A percentile compares a stretch with the other conserved stretches of the same genome.
Evolutionary conservation across 2,329 filamentous ascomycete genomes (phyloP).

Genomic region (Hypoxylon sp.): DNA sequence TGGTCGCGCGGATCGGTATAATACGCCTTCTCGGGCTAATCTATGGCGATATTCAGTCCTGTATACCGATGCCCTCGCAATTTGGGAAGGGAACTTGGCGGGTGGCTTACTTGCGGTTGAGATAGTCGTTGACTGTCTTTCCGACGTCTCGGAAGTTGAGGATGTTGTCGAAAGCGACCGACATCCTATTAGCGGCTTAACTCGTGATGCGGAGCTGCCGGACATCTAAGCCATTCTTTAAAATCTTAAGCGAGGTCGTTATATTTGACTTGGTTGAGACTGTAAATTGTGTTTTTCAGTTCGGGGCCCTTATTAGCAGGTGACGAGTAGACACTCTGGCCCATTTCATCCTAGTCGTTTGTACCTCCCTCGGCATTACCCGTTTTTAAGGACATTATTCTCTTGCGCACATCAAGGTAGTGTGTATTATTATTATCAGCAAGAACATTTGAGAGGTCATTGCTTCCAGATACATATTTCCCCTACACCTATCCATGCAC

Average conservation of each 20-base stretch:
- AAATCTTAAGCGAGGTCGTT: neutral
- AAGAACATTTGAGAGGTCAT: neutral
- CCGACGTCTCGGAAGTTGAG: conserved; percentile 85
- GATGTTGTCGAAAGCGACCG: conserved; percentile 66
- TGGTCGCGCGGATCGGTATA: conserved; percentile 77
- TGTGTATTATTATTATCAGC: neutral
- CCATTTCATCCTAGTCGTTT: neutral
- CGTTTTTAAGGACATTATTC: neutral
- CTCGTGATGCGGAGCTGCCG: neutral
- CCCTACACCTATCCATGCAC: neutral
- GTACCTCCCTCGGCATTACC: neutral
- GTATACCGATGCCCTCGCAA: no score
- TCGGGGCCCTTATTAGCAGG: no score
- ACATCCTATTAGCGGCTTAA: conserved; percentile 31
- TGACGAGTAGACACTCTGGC: neutral
- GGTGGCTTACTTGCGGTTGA: conserved; percentile 65
- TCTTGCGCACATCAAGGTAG: neutral
- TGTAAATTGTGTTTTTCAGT: neutral
- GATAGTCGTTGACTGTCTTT: conserved; percentile 71
- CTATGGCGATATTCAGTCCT: conserved; percentile 47
- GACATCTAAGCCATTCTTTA: neutral
- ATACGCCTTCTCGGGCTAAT: conserved; percentile 69
- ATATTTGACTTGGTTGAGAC: neutral
- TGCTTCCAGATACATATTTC: neutral
- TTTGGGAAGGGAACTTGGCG: neutral